These are phyloP conservation scores for Colletotrichum endophyticum DNA, from an alignment of 2,329 filamentous ascomycete genomes.

Conservation along the genomic window DNA sequence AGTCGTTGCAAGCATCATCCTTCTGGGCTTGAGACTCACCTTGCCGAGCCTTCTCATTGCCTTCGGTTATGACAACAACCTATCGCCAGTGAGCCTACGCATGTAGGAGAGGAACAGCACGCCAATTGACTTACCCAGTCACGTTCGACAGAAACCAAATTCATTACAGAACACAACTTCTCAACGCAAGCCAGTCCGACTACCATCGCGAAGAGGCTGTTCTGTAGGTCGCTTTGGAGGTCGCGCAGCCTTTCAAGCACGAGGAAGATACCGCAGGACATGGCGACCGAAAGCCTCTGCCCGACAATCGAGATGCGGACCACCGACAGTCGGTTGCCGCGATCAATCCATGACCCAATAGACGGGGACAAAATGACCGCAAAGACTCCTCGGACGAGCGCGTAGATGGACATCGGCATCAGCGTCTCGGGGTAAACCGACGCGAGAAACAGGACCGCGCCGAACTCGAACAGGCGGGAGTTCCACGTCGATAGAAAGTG, in stretches of 20 bases:
- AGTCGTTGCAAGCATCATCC: rapidly evolving
- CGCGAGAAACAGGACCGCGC: conserved; percentile 63
- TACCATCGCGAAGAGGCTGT: conserved; percentile 36
- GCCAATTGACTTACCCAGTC: neutral
- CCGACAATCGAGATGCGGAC: conserved; percentile 56
- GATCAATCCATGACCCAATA: conserved; percentile 66
- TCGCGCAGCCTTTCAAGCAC: conserved; percentile 26
- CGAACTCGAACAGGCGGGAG: conserved; percentile 68
- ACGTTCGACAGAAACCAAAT: neutral
- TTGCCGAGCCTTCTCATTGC: conserved; percentile 32
- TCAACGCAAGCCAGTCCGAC: conserved; percentile 52
- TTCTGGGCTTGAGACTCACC: neutral
- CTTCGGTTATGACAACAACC: conserved; percentile 53
- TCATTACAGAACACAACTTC: conserved; percentile 1
- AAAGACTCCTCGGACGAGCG: conserved; percentile 61
- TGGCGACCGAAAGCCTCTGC: conserved; percentile 49
- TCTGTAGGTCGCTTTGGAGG: conserved; percentile 1
- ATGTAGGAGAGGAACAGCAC: neutral
- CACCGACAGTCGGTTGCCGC: conserved; percentile 51
- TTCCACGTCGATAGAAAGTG: conserved; percentile 70
- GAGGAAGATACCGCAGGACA: conserved; percentile 52
- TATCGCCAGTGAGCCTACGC: neutral
- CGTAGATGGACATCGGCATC: conserved; percentile 72
- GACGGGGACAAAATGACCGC: conserved; percentile 63
- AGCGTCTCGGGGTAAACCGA: conserved; percentile 63